Evolutionary conservation across 2,329 filamentous ascomycete genomes (phyloP).

Genomic region (Alternaria metachromatica): DNA sequence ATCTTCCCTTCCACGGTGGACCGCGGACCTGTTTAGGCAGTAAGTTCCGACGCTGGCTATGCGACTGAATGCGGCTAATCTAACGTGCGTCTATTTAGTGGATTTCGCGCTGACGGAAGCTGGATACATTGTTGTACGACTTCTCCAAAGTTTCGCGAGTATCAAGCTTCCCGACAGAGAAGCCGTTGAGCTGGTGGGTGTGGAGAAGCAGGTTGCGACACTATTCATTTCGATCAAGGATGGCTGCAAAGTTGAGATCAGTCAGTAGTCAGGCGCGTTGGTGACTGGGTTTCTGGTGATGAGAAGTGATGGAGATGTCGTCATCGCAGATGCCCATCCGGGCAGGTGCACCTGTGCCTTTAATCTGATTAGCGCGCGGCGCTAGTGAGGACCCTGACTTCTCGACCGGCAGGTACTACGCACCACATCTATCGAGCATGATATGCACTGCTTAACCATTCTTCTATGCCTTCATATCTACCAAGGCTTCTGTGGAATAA

Average conservation of each 20-base stretch:
- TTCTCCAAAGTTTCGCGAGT: not conserved
- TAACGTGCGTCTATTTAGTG: not conserved
- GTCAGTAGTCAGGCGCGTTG: not conserved
- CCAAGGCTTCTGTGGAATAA: not conserved
- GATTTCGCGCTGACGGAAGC: not conserved
- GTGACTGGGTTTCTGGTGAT: not conserved
- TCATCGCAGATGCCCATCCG: not conserved
- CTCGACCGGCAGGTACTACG: not conserved
- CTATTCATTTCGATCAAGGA: not conserved
- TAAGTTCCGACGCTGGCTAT: not conserved
- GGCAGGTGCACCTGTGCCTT: not conserved
- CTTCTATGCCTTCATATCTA: not conserved
- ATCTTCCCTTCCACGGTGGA: conserved; percentile 40
- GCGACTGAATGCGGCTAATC: too few relatives aligned
- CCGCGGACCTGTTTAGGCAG: conserved; percentile 37
- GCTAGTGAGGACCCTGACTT: not conserved
- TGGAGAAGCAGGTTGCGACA: not conserved
- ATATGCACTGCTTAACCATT: not conserved
- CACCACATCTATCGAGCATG: not conserved
- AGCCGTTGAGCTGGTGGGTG: not conserved
- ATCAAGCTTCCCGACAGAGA: not conserved
- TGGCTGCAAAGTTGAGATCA: not conserved
- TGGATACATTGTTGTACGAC: not conserved
- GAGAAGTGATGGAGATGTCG: not conserved
- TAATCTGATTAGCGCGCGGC: not conserved